Base-by-base conservation (phyloP, 768 basidiomycete species). In the Russula emetica region DNA sequence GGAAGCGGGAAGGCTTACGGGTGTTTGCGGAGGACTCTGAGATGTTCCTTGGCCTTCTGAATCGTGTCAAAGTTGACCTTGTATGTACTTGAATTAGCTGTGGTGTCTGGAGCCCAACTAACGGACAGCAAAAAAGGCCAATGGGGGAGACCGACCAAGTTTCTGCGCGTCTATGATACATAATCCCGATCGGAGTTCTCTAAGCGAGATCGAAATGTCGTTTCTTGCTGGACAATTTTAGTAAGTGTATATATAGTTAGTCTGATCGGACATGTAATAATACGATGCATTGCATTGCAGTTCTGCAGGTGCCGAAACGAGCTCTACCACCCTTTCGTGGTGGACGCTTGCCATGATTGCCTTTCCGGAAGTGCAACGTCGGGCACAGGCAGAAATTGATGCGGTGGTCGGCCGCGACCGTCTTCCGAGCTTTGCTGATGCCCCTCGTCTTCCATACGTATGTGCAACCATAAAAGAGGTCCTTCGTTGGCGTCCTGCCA, bases 311-410 rank as follows among this genome's bases (percentile, higher is more conserved):
- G 24, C 30, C 11, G 63, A 66, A 36, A 67, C 59, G 16, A 67
- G 45, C 3, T 7, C 57, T 11, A 44, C 66, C 13, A 59, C 53
- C 10, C 44, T 69, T 10, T 2, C 1, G 5, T 58, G 62, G 55
- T 69, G 55, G 62, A 8, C 50, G 5, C 62, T 63, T n/a, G 61
- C 56, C 1, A 57, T 66, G 60, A 45, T 67, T 3, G 60, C 66
- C 36, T 60, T 69, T 42, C 70, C 61, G 13, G 57, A 63, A 1
- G 56, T 50, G 2, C 64, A 66, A 57, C 42, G 30, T 4, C 47
- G 55, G 20, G 66, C 66, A 3, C 68, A 70, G n/a, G 50, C 30
- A 20, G 63, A 68, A 51, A 34, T 71, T 7, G 69, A 68, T 32
- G 7, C 34, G 2, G 69, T 68, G 2, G 60, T 67, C 9, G 68